Base-by-base conservation (phyloP, 1,139 yeast genomes). In the Meyerozyma sp. region DNA sequence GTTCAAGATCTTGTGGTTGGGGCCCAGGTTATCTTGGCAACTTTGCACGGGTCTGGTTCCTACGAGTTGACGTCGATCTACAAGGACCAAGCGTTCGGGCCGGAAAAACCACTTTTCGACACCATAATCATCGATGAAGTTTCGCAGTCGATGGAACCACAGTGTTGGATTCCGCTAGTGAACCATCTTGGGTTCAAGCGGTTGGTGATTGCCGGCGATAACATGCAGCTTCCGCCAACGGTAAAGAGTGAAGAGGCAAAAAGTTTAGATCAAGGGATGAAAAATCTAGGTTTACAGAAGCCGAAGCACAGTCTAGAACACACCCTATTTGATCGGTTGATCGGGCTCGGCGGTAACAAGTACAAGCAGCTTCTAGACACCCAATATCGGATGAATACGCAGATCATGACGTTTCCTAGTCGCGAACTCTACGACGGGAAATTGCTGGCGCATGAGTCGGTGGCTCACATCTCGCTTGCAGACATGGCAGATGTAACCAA, bases 131-230 rank as follows among this genome's bases (percentile, higher is more conserved):
- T 93, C 39, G 98, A 93, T 62, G 98, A 93, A 62, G 97, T 93
- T 0, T 89, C 97, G 0, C 98, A 93, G 61, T 77, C 97, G 4
- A 64, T 91, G 45, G 97, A 93, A 57, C 96, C 98, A 1, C 96
- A 93, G 55, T 90, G 97, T 58, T 91, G 98, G 98, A 89, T 93
- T 27, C 98, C 98, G 0, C 50, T 93, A n/a, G 69, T 88, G 13
- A 76, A 75, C 40, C 88, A 84, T 53, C 68, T 77, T 32, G 72
- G 79, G 5, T 77, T 82, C 32, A 74, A 75, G 35, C 73, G 82
- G 46, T 61, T 91, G 27, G 79, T 91, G 1, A 75, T 85, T 26
- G 94, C 95, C 0, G 95, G 95, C 42, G 98, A 91, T 58, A 86
- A 89, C 57, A 80, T 82, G 68, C 97, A 91, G 61, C 66, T 91